Conservation (phyloP, 2,329 filamentous ascomycete genomes). For the Paecilomyces sp. region DNA sequence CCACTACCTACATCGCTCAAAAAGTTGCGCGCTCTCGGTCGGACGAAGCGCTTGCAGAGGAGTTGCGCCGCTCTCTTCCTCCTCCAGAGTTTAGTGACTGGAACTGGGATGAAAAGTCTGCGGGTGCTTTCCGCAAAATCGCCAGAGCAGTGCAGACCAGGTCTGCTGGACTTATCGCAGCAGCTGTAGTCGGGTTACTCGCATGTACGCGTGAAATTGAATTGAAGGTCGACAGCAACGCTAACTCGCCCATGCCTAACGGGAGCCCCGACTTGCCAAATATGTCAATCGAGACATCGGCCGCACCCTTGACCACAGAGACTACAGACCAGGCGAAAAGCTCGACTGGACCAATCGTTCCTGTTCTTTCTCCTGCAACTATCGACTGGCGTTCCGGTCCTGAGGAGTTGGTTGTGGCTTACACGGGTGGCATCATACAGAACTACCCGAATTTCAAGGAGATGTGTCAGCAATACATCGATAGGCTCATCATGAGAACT, state of each 20-base stretch:
- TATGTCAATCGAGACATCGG: constrained; percentile 5
- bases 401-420: constrained; percentile 66
- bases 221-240: constrained; percentile 31
- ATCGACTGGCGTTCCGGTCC: constrained; percentile 36
- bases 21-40: constrained; percentile 51
- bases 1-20: constrained; percentile 67
- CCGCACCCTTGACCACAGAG: constrained; percentile 4
- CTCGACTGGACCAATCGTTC: constrained; percentile 24
- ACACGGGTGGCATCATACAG: constrained; percentile 74
- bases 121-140: constrained; percentile 56
- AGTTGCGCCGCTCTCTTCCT: constrained; percentile 48
- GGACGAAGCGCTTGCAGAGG: constrained; percentile 42
- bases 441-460: constrained; percentile 67
- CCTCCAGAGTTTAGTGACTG: constrained; percentile 43
- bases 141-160: constrained; percentile 64
- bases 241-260: constrained; percentile 26
- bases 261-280: constrained; percentile 11
- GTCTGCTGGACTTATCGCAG: constrained; percentile 67
- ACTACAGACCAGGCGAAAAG: constrained; percentile 4
- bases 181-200: constrained; percentile 63
- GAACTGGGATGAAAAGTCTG: constrained; percentile 56
- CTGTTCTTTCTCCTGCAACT: constrained; percentile 26
- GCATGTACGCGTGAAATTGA: constrained; percentile 61
- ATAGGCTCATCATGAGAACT: constrained; percentile 44
- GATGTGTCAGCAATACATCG: constrained; percentile 63